Base-by-base conservation (phyloP, 805 yeast genomes). In the Candida glaebosa region DNA sequence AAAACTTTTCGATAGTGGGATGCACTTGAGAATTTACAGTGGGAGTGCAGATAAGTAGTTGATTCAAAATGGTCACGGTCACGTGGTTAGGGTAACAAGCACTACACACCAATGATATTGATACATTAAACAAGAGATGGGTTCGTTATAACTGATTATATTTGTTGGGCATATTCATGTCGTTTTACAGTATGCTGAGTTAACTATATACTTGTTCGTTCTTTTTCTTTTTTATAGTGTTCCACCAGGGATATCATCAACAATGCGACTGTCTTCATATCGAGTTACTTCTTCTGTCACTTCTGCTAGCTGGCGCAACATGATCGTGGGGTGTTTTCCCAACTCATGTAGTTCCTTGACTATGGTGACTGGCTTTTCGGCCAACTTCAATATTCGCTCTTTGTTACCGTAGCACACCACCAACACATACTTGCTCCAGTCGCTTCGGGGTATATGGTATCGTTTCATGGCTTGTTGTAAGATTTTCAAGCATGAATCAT, bases 371-470 rank as follows among this genome's bases (percentile, higher is more conserved):
- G 99, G 99, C 58, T 81, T 85, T 56, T 91, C 99, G 19, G 87
- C 87, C 47, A 86, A 69, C 30, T 84, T 87, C 36, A 93, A 63
- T 7, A 89, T 79, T 20, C 96, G 69, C 56, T 91, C 97, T 54
- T 84, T 84, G 58, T 89, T 96, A 18, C 93, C 96, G 57, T 87
- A 89, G 56, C 95, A 85, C 12, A 91, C 85, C 14, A 90, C 89
- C 39, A 91, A 67, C 2, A 90, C 96, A 57, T 89, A 91, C 53
- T 87, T 84, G 39, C 85, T 75, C 90, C 96, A 86, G 56, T 88
- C 96, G 39, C 79, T 82, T 24, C 79, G 77, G 35, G 79, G 81
- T 37, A 91, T 73, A 44, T 81, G 82, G 63, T 90, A 95, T 46
- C 95, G 75, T 50, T 82, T 79, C 85, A 88, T 82, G 4, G 96